These are phyloP conservation scores for Avena eriantha DNA, from an alignment of 176 grass and related monocot species.

Conservation along the genomic window DNA sequence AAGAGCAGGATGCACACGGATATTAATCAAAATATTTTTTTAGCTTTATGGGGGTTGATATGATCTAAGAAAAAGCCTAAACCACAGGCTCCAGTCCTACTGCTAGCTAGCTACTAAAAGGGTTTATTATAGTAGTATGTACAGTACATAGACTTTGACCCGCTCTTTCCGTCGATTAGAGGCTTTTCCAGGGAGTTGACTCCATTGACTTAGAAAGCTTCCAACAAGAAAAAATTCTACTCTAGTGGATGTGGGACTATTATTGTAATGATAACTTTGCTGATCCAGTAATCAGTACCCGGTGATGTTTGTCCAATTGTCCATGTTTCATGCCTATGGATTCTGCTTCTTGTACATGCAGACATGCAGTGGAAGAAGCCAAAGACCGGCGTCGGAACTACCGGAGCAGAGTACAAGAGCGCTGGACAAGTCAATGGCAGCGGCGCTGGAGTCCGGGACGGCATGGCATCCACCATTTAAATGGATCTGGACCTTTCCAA, in stretches of 20 bases:
- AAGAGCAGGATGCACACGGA: neutral
- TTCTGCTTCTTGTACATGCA: neutral
- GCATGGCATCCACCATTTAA: neutral
- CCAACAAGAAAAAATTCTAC: neutral
- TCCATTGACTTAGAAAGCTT: constrained; percentile 4
- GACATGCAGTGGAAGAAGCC: neutral
- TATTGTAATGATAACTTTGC: neutral
- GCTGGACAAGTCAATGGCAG: constrained; percentile 11
- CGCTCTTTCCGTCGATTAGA: neutral
- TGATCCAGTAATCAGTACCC: neutral
- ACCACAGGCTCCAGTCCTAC: neutral
- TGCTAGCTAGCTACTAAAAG: neutral
- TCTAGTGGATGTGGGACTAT: neutral
- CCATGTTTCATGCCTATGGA: neutral
- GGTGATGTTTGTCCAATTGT: neutral
- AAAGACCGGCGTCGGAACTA: neutral
- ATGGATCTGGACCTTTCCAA: neutral
- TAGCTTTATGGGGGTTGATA: constrained; percentile 2
- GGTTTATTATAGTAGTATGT: neutral
- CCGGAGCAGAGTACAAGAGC: constrained; percentile 13
- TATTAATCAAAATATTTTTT: no score
- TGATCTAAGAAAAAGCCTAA: neutral
- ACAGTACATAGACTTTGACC: neutral
- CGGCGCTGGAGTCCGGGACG: neutral
- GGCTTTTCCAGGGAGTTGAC: constrained; percentile 31